Conservation (phyloP, 2,329 filamentous ascomycete species). For the Botryosphaeria agaves region DNA sequence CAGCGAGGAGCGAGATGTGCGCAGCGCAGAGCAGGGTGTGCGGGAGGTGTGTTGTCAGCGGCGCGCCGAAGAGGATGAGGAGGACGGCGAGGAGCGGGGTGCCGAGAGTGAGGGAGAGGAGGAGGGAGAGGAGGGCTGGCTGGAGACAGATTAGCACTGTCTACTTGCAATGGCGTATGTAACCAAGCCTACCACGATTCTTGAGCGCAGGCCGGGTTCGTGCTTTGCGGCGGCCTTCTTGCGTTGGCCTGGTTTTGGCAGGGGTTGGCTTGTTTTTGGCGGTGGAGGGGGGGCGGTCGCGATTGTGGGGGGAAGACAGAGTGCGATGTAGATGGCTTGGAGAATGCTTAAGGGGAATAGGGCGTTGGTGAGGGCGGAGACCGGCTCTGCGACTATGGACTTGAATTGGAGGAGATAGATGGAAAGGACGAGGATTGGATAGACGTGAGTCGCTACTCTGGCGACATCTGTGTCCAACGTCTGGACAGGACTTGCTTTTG, state of each 20-base stretch:
- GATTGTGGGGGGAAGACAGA: conserved; percentile 40
- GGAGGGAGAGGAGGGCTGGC: conserved; percentile 53
- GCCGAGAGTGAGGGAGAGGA: conserved; percentile 36
- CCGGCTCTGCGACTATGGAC: conserved; percentile 51
- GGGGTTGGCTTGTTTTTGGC: conserved; percentile 7
- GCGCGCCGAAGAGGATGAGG: conserved; percentile 81
- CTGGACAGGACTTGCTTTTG: conserved; percentile 19
- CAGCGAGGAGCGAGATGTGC: conserved; percentile 63
- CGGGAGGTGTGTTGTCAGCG: conserved; percentile 59
- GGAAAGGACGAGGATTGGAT: conserved; percentile 49
- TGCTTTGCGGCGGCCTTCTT: conserved; percentile 36
- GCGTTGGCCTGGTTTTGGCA: conserved; percentile 29
- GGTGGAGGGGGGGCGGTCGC: conserved; percentile 12
- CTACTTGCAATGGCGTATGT: background rate
- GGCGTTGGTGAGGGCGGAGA: conserved; percentile 41
- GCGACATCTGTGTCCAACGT: conserved; percentile 30
- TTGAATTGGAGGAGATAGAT: conserved; percentile 47
- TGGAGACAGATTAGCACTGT: conserved; percentile 21
- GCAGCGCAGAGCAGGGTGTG: conserved; percentile 68
- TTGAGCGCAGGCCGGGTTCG: conserved; percentile 22
- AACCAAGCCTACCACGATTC: conserved; percentile 22
- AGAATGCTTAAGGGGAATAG: conserved; percentile 45
- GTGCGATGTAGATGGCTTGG: conserved; percentile 42
- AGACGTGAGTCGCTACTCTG: conserved; percentile 42
- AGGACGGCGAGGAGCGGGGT: conserved; percentile 40